phyloP scores from a whole-genome alignment of 2,329 filamentous ascomycete genomes.

The Ophiostoma sp. region DNA sequence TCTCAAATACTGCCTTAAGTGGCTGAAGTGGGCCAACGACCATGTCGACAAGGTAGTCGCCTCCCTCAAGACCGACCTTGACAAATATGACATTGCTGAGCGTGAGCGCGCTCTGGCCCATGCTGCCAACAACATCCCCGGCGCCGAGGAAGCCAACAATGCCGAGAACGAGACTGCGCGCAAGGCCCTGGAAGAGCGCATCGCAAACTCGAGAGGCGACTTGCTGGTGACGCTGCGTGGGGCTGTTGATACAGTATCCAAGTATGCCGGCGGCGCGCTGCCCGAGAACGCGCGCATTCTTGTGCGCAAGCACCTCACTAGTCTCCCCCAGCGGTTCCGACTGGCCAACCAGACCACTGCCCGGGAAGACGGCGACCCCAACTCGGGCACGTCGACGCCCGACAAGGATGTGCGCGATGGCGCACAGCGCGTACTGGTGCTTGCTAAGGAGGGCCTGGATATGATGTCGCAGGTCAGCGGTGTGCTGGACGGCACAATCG shows the following conservation, averaged over 20 bases:
- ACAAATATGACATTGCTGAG: slow-evolving; percentile 63
- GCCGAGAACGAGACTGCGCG: slow-evolving; percentile 34
- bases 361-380: slow-evolving; percentile 16
- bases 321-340: slow-evolving; percentile 72
- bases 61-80: slow-evolving; percentile 67
- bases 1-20: slow-evolving; percentile 75
- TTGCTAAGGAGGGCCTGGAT: slow-evolving; percentile 85
- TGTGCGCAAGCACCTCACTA: slow-evolving; percentile 77
- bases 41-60: slow-evolving; percentile 72
- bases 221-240: slow-evolving; percentile 74
- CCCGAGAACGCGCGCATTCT: slow-evolving; percentile 82
- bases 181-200: slow-evolving; percentile 53
- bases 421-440: slow-evolving; percentile 73
- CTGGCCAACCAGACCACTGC: slow-evolving; percentile 51
- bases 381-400: slow-evolving; percentile 25
- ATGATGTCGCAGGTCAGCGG: slow-evolving; percentile 90
- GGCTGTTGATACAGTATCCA: slow-evolving; percentile 78
- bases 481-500: slow-evolving; percentile 82
- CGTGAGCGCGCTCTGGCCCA: slow-evolving; percentile 27
- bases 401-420: slow-evolving; percentile 44
- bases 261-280: slow-evolving; percentile 83
- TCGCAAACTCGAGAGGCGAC: slow-evolving; percentile 63
- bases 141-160: slow-evolving; percentile 15
- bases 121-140: slow-evolving; percentile 25
- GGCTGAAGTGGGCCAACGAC: slow-evolving; percentile 75